Evolutionary conservation across 495 filamentous ascomycete species (phyloP), one percentile per base, ranked within the genome.

Genomic region (Neurospora sp.): DNA sequence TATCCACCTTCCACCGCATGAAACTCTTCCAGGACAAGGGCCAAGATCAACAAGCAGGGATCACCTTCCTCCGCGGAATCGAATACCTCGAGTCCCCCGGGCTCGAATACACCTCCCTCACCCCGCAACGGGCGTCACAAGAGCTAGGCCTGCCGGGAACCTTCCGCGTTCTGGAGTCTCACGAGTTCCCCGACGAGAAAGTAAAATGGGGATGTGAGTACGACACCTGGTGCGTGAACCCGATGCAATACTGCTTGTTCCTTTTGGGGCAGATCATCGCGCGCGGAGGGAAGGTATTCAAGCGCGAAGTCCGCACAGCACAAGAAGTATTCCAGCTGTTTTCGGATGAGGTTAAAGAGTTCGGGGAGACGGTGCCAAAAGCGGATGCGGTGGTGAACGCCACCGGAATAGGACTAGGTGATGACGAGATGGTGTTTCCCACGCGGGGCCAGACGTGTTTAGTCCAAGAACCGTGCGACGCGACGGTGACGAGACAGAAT

Each of bases 401-500:
- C 68, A 87, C 85, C 0, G 89, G 89, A 3, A 76, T 78, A 42
- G 88, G 88, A 3, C 85, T 91, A 59, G 84, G 81, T 0, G 87
- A 88, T 70, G 89, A 91, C 70, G 77, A 77, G 9, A 82, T 83
- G 61, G 79, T 87, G 8, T 89, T 89, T 71, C 84, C 88, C 45
- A 90, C 88, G 3, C 77, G 87, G 75, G 84, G 84, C 3, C 84
- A 86, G 70, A 85, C 83, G 9, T 81, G 79, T 14, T 77, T 86
- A 72, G 87, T 78, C 71, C 81, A 81, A 45, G 84, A 76, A 16
- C 40, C 75, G n/a, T 85, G 81, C 72, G 77, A 77, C 5, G 80
- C 78, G 27, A 89, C 89, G 0, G 81, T 91, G n/a, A 90, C 89
- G 48, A 78, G 87, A 40, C 86, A 91, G 73, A 87, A 89, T 71